A percentile compares a stretch with the other conserved stretches of the same genome.
These are phyloP conservation scores for Pueraria montana DNA, from an alignment of 306 rosid species.

Conservation along the genomic window DNA sequence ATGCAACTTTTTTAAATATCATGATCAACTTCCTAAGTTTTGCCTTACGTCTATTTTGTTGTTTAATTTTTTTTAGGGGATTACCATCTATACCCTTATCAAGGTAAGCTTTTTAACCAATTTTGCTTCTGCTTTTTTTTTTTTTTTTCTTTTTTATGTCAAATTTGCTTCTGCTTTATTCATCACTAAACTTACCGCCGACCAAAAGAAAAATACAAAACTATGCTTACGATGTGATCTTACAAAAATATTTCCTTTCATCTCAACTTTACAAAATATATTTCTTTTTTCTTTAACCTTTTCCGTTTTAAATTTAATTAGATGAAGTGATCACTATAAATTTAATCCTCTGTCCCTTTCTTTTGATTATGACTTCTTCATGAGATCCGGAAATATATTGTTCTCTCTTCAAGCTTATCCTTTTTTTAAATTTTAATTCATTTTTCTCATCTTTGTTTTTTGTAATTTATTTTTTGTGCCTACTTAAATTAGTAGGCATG, in stretches of 20 bases:
- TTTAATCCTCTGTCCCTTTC: neutral
- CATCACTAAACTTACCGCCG: neutral
- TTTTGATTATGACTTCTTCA: neutral
- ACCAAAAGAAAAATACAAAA: neutral
- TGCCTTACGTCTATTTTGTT: neutral
- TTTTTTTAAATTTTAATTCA: neutral
- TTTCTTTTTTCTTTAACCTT: neutral
- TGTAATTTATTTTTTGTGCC: neutral
- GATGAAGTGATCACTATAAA: neutral
- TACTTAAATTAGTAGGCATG: neutral
- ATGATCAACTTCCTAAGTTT: neutral
- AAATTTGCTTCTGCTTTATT: neutral
- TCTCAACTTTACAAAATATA: neutral
- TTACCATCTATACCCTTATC: neutral
- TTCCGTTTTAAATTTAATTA: neutral
- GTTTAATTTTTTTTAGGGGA: neutral
- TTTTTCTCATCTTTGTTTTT: neutral
- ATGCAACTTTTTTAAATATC: conserved; percentile 4
- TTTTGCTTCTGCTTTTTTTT: neutral
- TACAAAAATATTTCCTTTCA: conserved; percentile 11
- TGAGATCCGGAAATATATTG: neutral
- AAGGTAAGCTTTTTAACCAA: neutral
- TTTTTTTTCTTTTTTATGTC: neutral
- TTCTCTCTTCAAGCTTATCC: neutral
- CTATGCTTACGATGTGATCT: neutral